A percentile compares a stretch with the other conserved stretches of the same genome.
Conservation (phyloP, 805 yeast genomes). For the Dipodascopsis tothii region DNA sequence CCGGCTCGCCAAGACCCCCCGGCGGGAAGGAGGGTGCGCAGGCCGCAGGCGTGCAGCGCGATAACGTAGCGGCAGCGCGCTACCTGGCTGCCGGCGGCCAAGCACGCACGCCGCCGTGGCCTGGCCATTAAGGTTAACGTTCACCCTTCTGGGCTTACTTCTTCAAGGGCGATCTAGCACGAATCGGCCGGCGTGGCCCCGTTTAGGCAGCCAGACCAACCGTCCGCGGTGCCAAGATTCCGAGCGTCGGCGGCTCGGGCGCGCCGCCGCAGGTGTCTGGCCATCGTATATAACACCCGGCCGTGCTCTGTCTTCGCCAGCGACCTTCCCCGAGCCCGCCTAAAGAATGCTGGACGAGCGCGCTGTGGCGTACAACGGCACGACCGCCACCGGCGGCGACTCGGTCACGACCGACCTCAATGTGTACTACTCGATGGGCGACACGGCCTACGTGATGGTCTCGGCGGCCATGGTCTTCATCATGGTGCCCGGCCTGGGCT, state of each 20-base stretch:
- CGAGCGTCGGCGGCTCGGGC: not conserved
- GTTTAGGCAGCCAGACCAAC: too few relatives aligned
- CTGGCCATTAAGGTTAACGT: too few relatives aligned
- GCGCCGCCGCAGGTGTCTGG: not conserved
- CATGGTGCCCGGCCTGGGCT: constrained; percentile 93
- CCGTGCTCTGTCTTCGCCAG: not conserved
- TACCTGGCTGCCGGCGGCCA: too few relatives aligned
- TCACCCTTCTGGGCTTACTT: too few relatives aligned
- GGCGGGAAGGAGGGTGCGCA: too few relatives aligned
- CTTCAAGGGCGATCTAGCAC: too few relatives aligned
- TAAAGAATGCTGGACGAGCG: not conserved
- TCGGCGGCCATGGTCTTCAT: constrained; percentile 56
- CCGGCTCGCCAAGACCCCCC: too few relatives aligned
- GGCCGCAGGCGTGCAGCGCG: too few relatives aligned
- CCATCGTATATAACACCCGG: not conserved
- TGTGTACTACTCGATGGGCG: constrained; percentile 40
- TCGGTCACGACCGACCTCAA: constrained; percentile 66
- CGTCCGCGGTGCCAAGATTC: too few relatives aligned
- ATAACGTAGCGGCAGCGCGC: too few relatives aligned
- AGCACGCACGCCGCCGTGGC: too few relatives aligned
- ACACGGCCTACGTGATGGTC: constrained; percentile 32
- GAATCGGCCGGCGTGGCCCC: too few relatives aligned
- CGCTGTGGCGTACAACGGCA: constrained; percentile 6
- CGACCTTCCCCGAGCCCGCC: not conserved
- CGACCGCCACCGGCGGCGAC: constrained; percentile 68